A percentile compares a stretch with the other conserved stretches of the same genome.
Evolutionary conservation across 768 basidiomycete genomes (phyloP).

Genomic region (Mycena chlorophos): DNA sequence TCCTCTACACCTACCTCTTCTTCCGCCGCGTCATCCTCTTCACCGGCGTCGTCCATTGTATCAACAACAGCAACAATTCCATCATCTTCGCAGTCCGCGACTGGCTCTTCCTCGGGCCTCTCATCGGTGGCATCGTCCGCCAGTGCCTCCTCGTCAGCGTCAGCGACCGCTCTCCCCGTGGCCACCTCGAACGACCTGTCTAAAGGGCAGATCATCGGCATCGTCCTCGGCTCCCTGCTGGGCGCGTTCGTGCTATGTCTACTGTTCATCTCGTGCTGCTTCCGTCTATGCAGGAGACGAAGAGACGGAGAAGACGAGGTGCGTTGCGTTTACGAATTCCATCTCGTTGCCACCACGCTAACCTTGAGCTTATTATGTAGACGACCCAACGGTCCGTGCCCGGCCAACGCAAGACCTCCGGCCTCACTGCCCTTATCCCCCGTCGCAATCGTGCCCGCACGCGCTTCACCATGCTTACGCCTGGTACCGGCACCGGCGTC

Average conservation of each 20-base stretch:
- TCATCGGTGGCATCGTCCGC: conserved; percentile 18
- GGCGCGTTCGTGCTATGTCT: conserved; percentile 60
- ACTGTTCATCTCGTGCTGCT: conserved; percentile 45
- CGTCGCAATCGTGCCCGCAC: conserved; percentile 14
- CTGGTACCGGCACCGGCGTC: not conserved
- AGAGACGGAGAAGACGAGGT: conserved; percentile 4
- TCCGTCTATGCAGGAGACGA: not conserved
- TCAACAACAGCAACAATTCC: conserved; percentile 22
- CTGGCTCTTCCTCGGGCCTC: conserved; percentile 17
- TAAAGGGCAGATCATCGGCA: conserved; percentile 50
- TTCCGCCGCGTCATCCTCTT: conserved; percentile 28
- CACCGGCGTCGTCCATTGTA: conserved; percentile 28
- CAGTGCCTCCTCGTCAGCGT: conserved; percentile 22
- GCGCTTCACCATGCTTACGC: conserved; percentile 21
- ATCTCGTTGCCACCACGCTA: not conserved
- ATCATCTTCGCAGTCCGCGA: conserved; percentile 25
- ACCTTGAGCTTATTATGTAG: not conserved
- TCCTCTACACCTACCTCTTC: conserved; percentile 25
- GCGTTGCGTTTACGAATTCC: not conserved
- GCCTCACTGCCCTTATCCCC: conserved; percentile 16
- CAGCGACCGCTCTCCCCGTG: conserved; percentile 22
- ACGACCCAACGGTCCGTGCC: not conserved
- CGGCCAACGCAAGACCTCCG: not conserved
- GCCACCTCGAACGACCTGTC: conserved; percentile 29
- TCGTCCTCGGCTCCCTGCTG: conserved; percentile 61